A percentile compares a stretch with the other conserved stretches of the same genome.
These are phyloP conservation scores for Microstroma glucosiphilum DNA, from an alignment of 1,284 basidiomycete species.

Conservation along the genomic window DNA sequence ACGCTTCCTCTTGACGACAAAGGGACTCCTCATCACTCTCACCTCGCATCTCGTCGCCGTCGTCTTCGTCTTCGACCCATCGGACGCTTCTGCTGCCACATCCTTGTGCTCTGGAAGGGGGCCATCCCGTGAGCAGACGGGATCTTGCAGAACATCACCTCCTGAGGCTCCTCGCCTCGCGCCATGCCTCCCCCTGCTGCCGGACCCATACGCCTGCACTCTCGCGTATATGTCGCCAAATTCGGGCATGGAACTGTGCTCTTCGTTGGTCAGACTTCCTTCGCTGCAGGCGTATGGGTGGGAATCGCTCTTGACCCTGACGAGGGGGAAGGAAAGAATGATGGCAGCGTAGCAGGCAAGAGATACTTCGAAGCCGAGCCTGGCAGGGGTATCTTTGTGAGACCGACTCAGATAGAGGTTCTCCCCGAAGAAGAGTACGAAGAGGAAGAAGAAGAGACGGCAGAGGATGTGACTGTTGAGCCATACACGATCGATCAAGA, in stretches of 20 bases:
- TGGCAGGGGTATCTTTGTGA: slow-evolving; percentile 80
- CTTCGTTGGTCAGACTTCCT: slow-evolving; percentile 75
- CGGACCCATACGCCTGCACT: slow-evolving; percentile 33
- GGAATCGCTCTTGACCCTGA: slow-evolving; percentile 70
- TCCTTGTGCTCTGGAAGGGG: no score
- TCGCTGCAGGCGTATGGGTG: slow-evolving; percentile 86
- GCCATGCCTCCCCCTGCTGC: slow-evolving; percentile 9
- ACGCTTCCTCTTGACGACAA: no score
- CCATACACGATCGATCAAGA: no score
- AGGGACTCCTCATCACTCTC: no score
- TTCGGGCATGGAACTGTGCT: slow-evolving; percentile 73
- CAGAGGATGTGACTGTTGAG: slow-evolving; percentile 10
- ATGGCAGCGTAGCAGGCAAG: slow-evolving; percentile 77
- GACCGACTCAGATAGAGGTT: slow-evolving; percentile 75
- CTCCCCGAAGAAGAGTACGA: slow-evolving; percentile 45
- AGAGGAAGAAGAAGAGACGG: slow-evolving; percentile 24
- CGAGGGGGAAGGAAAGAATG: slow-evolving; percentile 77
- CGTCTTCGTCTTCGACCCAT: no score
- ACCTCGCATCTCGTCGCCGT: no score
- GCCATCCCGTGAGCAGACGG: no score
- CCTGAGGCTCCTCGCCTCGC: no score
- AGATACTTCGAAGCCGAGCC: slow-evolving; percentile 76
- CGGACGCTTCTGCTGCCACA: no score
- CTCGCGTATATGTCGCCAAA: slow-evolving; percentile 36
- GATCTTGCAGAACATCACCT: no score